Percentiles rank a stretch among this genome's conserved stretches.
Evolutionary conservation across 257 asterid genomes (phyloP).

Genomic region (Euphrasia confusa): DNA sequence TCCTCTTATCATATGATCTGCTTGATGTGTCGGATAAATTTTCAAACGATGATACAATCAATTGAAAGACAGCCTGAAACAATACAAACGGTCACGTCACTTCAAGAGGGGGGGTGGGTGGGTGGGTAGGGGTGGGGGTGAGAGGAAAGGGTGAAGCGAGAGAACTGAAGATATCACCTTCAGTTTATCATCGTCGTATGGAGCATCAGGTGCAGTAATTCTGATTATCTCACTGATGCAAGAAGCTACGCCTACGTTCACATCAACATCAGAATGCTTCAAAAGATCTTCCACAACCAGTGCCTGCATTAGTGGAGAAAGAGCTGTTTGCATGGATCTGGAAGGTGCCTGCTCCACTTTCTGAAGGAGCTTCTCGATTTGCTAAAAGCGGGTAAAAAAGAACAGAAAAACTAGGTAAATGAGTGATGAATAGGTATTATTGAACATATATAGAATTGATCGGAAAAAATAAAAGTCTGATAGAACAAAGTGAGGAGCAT

Average conservation of each 20-base stretch:
- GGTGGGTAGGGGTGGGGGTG: no score
- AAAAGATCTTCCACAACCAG: conserved; percentile 57
- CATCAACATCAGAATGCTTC: conserved; percentile 72
- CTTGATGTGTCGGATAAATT: conserved; percentile 60
- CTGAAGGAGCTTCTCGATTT: conserved; percentile 52
- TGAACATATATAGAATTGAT: conserved; percentile 2
- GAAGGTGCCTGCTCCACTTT: conserved; percentile 96
- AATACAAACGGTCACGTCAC: conserved; percentile 26
- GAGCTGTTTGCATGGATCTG: conserved; percentile 62
- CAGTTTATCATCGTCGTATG: conserved; percentile 91
- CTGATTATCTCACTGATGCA: conserved; percentile 96
- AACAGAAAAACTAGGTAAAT: neutral
- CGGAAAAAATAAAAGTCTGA: conserved; percentile 1
- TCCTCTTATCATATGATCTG: conserved; percentile 71
- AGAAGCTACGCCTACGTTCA: conserved; percentile 86
- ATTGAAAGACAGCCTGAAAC: conserved; percentile 77
- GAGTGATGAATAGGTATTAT: conserved; percentile 10
- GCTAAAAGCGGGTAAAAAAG: conserved; percentile 34
- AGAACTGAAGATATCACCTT: conserved; percentile 43
- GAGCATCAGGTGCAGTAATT: conserved; percentile 98
- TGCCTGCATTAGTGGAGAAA: conserved; percentile 60
- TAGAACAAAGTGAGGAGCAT: neutral
- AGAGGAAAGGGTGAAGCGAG: neutral
- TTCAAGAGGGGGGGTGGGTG: conserved; percentile 14
- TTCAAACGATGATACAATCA: conserved; percentile 88